These are phyloP conservation scores for Scheffersomyces titani DNA, from an alignment of 1,139 yeast species.

Conservation along the genomic window DNA sequence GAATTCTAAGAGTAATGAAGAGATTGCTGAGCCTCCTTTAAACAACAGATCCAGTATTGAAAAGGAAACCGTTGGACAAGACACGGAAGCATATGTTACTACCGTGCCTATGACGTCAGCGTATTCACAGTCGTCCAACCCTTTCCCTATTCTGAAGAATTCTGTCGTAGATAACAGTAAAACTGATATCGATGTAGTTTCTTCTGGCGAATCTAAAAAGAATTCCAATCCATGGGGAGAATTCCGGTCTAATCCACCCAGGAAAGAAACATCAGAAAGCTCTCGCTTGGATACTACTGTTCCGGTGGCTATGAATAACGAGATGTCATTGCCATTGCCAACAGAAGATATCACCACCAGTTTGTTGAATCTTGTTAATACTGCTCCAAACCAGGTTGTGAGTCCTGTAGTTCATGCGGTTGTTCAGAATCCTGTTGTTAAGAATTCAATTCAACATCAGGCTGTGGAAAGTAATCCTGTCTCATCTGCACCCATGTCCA, in stretches of 20 bases:
- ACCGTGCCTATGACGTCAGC: neutral
- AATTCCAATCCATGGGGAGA: conserved; percentile 25
- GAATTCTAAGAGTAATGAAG: neutral
- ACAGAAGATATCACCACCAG: neutral
- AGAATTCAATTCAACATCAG: neutral
- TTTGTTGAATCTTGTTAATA: neutral
- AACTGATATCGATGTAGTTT: neutral
- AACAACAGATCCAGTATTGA: neutral
- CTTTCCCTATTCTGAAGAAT: neutral
- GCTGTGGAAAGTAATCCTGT: neutral
- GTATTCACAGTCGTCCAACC: neutral
- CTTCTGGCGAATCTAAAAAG: conserved; percentile 4
- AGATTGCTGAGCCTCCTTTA: neutral
- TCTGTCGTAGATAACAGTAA: neutral
- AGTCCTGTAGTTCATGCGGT: neutral
- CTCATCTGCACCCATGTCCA: neutral
- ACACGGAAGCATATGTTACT: neutral
- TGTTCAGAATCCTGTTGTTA: neutral
- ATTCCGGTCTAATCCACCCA: conserved; percentile 6
- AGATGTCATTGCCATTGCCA: neutral
- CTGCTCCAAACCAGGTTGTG: too few species aligned
- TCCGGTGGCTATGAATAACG: conserved; percentile 20
- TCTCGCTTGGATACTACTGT: conserved; percentile 41
- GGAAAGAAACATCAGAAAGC: conserved; percentile 33
- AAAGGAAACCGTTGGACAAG: neutral